phyloP scores from a whole-genome alignment of 1,284 basidiomycete genomes.

The Gomphus bonarii region DNA sequence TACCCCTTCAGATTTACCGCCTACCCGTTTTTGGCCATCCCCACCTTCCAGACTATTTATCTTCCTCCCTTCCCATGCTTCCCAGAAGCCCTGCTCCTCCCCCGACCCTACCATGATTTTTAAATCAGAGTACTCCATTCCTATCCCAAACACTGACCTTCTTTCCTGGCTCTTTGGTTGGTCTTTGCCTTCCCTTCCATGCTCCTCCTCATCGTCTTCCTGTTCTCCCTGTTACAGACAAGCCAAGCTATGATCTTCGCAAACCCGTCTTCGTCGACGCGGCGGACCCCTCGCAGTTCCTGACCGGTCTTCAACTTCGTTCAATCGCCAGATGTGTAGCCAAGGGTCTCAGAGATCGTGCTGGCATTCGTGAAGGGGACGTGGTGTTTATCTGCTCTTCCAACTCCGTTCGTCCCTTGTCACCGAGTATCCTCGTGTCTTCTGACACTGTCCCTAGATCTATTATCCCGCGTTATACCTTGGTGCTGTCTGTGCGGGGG shows the following conservation, averaged over 20 bases:
- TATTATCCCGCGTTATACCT: conserved; percentile 13
- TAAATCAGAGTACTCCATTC: conserved; percentile 10
- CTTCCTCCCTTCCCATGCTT: not conserved
- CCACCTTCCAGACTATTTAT: not conserved
- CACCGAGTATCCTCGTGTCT: not conserved
- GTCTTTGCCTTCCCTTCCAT: not conserved
- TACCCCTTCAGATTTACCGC: not conserved
- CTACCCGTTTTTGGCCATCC: conserved; percentile 2
- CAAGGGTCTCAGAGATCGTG: conserved; percentile 10
- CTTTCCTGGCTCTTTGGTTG: conserved; percentile 14
- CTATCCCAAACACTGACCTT: conserved; percentile 13
- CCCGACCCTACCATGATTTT: conserved; percentile 1
- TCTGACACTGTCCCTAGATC: not conserved
- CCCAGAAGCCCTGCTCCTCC: not conserved
- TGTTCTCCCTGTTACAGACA: conserved; percentile 1
- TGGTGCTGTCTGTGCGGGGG: conserved; percentile 14
- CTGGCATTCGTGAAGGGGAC: conserved; percentile 10
- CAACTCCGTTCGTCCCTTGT: conserved; percentile 7
- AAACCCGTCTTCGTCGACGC: conserved; percentile 14
- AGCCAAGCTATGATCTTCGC: conserved; percentile 12
- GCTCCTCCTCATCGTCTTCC: not conserved
- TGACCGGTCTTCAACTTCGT: conserved; percentile 12
- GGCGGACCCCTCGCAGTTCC: conserved; percentile 7
- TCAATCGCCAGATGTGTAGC: conserved; percentile 10
- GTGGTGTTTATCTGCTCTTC: conserved; percentile 12